Percentiles rank a stretch among this genome's conserved stretches.
Conservation (phyloP, 495 filamentous ascomycete genomes). For the Lasiosphaeria ovina region DNA sequence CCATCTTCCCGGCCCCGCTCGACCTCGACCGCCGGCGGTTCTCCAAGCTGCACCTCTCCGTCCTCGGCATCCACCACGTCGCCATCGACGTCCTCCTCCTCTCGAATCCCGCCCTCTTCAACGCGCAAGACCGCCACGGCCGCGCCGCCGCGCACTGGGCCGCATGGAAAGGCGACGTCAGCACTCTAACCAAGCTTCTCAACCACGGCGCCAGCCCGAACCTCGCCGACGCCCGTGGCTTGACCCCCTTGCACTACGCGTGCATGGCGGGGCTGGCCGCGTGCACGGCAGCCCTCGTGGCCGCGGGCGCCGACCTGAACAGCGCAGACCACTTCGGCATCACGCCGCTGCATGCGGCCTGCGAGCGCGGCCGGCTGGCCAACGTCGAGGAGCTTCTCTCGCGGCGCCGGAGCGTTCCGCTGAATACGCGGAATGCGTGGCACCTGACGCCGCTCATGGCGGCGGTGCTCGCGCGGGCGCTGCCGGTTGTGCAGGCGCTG, state of each 20-base stretch:
- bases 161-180: background rate
- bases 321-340: background rate
- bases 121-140: background rate
- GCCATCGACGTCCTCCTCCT: background rate
- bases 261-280: background rate
- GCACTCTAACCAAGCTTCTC: background rate
- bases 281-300: background rate
- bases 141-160: background rate
- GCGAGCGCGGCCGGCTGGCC: background rate
- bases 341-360: background rate
- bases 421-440: background rate
- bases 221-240: background rate
- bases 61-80: background rate
- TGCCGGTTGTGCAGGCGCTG: background rate
- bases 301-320: background rate
- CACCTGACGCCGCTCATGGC: background rate
- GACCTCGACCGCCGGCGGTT: background rate
- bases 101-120: background rate
- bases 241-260: background rate
- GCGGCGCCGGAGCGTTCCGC: background rate
- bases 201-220: background rate
- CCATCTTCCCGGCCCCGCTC: background rate
- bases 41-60: background rate
- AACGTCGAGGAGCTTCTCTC: background rate
- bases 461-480: background rate